Evolutionary conservation across 2,329 filamentous ascomycete species (phyloP), one percentile per base, ranked within the genome.

Genomic region (Alternaria ventricosa): DNA sequence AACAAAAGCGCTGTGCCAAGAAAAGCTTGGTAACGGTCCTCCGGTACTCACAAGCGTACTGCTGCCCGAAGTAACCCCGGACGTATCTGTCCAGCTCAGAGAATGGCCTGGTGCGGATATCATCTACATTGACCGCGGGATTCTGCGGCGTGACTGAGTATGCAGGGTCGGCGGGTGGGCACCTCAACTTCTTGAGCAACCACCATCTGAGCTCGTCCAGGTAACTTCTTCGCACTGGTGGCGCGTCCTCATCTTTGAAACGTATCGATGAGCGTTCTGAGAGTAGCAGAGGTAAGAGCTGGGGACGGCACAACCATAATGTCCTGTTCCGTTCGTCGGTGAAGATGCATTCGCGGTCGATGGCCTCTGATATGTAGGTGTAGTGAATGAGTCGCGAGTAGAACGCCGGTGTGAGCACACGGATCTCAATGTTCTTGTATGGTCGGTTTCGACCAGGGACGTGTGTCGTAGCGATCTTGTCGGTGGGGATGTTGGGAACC

Each of bases 361-460:
- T 80, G 1, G 87, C 88, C 68, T 90, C 87, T 18, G 87, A 83
- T 22, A 87, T 86, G 71, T 90, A 84, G 0, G 86, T 82, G 71
- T 92, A 91, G 66, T 87, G 84, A 1, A 89, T 83, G 51, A 92
- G 88, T 27, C 89, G 85, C 12, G 86, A 84, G 79, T 93, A 93
- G 72, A 93, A 93, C 0, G 81, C 82, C 1, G 90, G 90, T 0
- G 88, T 90, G 20, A 90, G 76, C 5, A 92, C 81, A 57, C 84
- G 85, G 51, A 92, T 79, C 46, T 87, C 85, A 6, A 91, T 55
- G 1, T 83, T 76, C 22, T 83, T 78, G 3, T 64, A 63, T 3
- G 57, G 43, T 3, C 63, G 55, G 12, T 59, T 49, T 5, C 30
- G 61, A 5, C 57, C 67, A 3, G 27, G 57, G 18, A 49, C 47